phyloP scores from a whole-genome alignment of 139 green algal genomes.

The Deuterostichococcus epilithicus region DNA sequence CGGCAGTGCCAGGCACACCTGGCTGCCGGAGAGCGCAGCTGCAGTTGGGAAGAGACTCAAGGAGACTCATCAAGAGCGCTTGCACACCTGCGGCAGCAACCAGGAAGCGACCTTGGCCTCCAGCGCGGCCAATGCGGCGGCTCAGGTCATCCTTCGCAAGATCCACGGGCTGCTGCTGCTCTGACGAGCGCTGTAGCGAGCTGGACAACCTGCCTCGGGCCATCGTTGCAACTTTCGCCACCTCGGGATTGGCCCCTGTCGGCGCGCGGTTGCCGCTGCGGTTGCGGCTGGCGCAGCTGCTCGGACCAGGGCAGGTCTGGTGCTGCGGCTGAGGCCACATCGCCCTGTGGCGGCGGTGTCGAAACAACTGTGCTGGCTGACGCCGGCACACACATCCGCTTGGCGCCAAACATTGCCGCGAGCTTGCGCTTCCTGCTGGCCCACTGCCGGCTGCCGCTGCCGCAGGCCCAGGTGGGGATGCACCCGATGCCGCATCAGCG shows the following conservation, averaged over 20 bases:
- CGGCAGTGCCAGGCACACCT: too few relatives aligned
- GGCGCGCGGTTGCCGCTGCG: not conserved
- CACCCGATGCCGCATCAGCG: not conserved
- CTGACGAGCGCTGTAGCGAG: not conserved
- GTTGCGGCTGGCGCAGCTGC: not conserved
- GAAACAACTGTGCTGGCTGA: not conserved
- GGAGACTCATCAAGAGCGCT: too few relatives aligned
- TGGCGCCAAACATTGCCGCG: not conserved
- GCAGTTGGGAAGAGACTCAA: too few relatives aligned
- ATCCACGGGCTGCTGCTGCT: not conserved
- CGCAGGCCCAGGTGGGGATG: too few relatives aligned
- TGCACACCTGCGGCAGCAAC: not conserved
- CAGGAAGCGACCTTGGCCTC: not conserved
- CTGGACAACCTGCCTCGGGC: too few relatives aligned
- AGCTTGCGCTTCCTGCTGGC: not conserved
- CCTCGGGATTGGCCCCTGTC: too few relatives aligned
- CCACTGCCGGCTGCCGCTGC: too few relatives aligned
- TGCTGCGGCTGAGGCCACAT: too few relatives aligned
- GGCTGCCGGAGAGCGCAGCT: too few relatives aligned
- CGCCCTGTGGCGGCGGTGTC: not conserved
- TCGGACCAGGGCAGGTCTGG: not conserved
- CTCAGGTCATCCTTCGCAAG: not conserved
- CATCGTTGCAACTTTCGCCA: too few relatives aligned
- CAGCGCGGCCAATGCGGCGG: not conserved
- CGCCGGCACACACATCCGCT: not conserved